A percentile compares a stretch with the other conserved stretches of the same genome.
Conservation (phyloP, 164 flowering plant species). For the Litsea cubeba region DNA sequence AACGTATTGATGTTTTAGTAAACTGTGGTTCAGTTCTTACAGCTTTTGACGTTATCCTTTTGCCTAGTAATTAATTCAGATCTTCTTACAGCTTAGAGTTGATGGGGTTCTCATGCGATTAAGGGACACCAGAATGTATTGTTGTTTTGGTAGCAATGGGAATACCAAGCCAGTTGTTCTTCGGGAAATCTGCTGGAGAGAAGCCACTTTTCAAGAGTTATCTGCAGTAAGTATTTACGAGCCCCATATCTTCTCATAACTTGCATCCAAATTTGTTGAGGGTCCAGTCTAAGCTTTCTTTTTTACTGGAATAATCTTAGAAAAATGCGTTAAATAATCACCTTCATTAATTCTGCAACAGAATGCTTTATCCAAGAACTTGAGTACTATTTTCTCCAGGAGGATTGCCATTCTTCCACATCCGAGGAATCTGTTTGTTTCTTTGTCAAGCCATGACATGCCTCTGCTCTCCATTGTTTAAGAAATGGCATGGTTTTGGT, state of each 20-base stretch:
- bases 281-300: background rate
- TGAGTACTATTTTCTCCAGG: background rate
- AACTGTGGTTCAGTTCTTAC: too few relatives aligned
- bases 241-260: background rate
- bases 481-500: too few relatives aligned
- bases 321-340: background rate
- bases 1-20: too few relatives aligned
- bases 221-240: constrained; percentile 49
- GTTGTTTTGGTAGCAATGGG: constrained; percentile 38
- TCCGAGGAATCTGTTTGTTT: background rate
- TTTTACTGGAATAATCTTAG: background rate
- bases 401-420: background rate
- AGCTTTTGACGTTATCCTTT: background rate
- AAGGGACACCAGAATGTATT: constrained; percentile 89
- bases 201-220: constrained; percentile 66
- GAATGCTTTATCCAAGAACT: background rate
- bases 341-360: background rate
- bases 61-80: constrained; percentile 8
- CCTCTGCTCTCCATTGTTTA: background rate
- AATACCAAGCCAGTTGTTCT: constrained; percentile 45
- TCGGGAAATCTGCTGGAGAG: constrained; percentile 93
- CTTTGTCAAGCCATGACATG: background rate
- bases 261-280: background rate
- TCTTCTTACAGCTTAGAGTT: constrained; percentile 73
- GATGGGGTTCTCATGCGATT: constrained; percentile 95